Evolutionary conservation across 163 green algal genomes (phyloP), one percentile per base, ranked within the genome.

Genomic region (Trebouxiophyceae sp.): DNA sequence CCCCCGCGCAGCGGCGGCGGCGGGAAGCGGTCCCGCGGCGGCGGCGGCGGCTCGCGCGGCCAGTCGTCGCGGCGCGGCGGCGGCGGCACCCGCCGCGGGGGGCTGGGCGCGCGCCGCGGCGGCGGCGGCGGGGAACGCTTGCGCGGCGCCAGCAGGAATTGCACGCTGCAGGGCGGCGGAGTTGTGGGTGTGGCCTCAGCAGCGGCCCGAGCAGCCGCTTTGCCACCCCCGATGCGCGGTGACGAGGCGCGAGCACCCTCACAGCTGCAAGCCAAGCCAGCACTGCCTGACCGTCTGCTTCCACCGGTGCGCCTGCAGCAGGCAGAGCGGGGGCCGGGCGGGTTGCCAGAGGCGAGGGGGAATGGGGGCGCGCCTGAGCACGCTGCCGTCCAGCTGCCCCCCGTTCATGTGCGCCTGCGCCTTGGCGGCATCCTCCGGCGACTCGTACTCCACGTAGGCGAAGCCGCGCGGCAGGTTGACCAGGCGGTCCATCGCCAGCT

Each of bases 301-400:
- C n/a, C n/a, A n/a, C n/a, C n/a, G n/a, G n/a, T n/a, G n/a, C n/a
- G n/a, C n/a, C n/a, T n/a, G n/a, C n/a, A n/a, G n/a, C n/a, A n/a
- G n/a, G n/a, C n/a, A n/a, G n/a, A n/a, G n/a, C n/a, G n/a, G n/a
- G n/a, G n/a, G n/a, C n/a, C n/a, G n/a, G n/a, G n/a, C n/a, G 39
- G 39, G 8, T 50, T 50, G 39, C 28, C 28, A 2, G 29, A 6
- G 63, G 57, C 29, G 29, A 19, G 5, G 33, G 50, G 47, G 4
- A 23, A 16, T 4, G 44, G 44, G 29, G 12, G 2, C 55, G 34
- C 58, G 88, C 80, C 66, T 77, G 29, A 95, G 69, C 0, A 84
- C 56, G 54, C 83, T 86, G n/a, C 89, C 89, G 68, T 96, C 89
- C 4, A 96, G 77, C 74, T 95, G 88, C 5, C 83, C 89, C 1